Base-by-base conservation (phyloP, 2,329 filamentous ascomycete genomes). In the Fusarium xyrophilum region DNA sequence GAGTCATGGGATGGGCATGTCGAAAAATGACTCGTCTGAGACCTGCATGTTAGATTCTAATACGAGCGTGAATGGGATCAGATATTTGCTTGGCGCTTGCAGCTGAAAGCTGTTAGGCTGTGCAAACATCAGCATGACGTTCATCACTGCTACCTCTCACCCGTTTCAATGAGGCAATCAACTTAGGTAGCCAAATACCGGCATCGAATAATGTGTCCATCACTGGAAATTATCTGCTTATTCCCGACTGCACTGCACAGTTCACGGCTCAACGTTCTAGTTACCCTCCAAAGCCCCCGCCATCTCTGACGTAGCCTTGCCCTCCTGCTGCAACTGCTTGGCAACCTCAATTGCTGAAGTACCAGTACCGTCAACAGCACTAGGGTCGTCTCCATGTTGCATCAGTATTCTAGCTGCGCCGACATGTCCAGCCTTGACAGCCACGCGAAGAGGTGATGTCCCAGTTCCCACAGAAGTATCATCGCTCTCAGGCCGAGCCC, bases 1-100 rank as follows among this genome's bases (percentile, higher is more conserved):
- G 27, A 25, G 6, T 33, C 15, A 33, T 33, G 8, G 2, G 2
- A 33, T 33, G 8, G 2, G 2, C 0, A 5, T 33, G 0, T 1
- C 3, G 6, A 5, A 1, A 6, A 2, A 19, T 33, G 21, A 33
- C 4, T 33, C 46, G 0, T 48, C 4, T 11, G 2, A 33, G 46
- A 19, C n/a, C 28, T 33, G 21, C 28, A 33, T 23, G 17, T 14
- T 2, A 4, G 4, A n/a, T n/a, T n/a, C n/a, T n/a, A 8, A 1
- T 1, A 33, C 3, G 3, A 10, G 2, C 3, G 6, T 33, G 21
- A 33, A 23, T 33, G 44, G 44, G 44, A 48, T 19, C 12, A 23
- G 1, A 14, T 8, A 0, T 7, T 33, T 32, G 1, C 46, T 48
- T 48, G 46, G 46, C 30, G 21, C 15, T 48, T 33, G 25, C 6